These are phyloP conservation scores for Tephrocybe sp. DNA, from an alignment of 768 basidiomycete genomes.

Conservation along the genomic window DNA sequence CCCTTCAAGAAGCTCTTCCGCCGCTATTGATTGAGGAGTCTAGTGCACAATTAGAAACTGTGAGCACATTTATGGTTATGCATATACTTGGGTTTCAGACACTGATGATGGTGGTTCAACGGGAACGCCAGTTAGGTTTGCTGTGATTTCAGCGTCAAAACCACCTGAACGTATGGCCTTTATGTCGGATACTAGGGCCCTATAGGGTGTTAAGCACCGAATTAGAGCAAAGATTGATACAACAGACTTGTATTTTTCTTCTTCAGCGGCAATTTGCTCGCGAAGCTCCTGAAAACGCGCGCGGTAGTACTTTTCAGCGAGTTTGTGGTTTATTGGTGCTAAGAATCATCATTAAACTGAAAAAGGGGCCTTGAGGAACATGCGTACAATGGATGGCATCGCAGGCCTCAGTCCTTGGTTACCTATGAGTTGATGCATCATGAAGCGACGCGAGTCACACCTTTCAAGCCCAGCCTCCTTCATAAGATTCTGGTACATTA, in stretches of 20 bases:
- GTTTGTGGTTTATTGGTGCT: conserved; percentile 66
- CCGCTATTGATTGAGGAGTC: conserved; percentile 9
- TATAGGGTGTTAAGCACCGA: conserved; percentile 24
- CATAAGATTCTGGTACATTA: conserved; percentile 69
- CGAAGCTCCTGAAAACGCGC: conserved; percentile 71
- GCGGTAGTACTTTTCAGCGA: conserved; percentile 77
- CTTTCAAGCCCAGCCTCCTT: conserved; percentile 62
- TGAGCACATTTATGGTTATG: neutral
- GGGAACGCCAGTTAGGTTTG: conserved; percentile 25
- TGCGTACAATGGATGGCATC: conserved; percentile 50
- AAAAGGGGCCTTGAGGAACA: neutral
- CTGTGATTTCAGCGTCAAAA: conserved; percentile 56
- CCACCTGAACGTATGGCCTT: conserved; percentile 69
- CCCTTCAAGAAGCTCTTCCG: conserved; percentile 27
- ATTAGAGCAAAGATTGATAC: neutral
- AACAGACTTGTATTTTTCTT: conserved; percentile 74
- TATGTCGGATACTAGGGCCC: conserved; percentile 71
- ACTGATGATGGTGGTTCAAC: conserved; percentile 2
- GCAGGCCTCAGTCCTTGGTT: conserved; percentile 50
- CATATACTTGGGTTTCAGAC: conserved; percentile 5
- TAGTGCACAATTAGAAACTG: neutral
- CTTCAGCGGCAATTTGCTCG: conserved; percentile 69
- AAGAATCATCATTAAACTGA: conserved; percentile 11
- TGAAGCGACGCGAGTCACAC: conserved; percentile 36
- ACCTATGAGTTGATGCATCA: conserved; percentile 1